Evolutionary conservation across 768 basidiomycete genomes (phyloP), one percentile per base, ranked within the genome.

Genomic region (Auriscalpium orientale): DNA sequence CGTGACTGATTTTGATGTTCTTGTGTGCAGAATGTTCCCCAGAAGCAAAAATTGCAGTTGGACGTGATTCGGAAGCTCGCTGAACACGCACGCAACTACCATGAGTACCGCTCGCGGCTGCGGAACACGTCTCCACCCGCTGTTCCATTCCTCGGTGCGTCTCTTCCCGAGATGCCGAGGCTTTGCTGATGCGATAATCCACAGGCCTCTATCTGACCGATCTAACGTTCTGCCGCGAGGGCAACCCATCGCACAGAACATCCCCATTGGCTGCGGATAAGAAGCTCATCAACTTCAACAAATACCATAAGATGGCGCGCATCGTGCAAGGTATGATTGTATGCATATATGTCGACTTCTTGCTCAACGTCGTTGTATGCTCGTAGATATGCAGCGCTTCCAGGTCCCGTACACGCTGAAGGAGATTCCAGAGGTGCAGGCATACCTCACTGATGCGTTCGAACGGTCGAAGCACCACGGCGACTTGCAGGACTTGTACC

Each of bases 151-250:
- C 79, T 99, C 49, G 95, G 95, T 82, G 72, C 65, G 76, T 61
- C 10, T 53, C 51, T 10, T 21, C 40, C 43, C 46, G 38, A 5
- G 45, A 33, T 43, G 57, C 15, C 46, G 33, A 21, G 34, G 46
- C 46, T 55, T 55, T 70, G 56, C 60, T 44, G 37, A 33, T 40
- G 56, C 20, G 57, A 51, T 1, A 52, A 62, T 63, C 38, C 53
- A 8, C 57, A 90, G 89, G 89, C 49, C 75, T 92, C 37, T 94
- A 93, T 69, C 74, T 95, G 59, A 93, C 93, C 10, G 93, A 95
- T 69, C 79, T 97, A 57, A 98, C 93, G 7, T 98, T 98, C 71
- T 95, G 92, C 67, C 83, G 89, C 43, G 95, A 98, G 65, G 95
- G 95, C 18, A 98, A 98, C 68, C 87, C 91, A 15, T 87, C 89